phyloP scores from a whole-genome alignment of 208 protist species.

The Acanthamoeba royreba region DNA sequence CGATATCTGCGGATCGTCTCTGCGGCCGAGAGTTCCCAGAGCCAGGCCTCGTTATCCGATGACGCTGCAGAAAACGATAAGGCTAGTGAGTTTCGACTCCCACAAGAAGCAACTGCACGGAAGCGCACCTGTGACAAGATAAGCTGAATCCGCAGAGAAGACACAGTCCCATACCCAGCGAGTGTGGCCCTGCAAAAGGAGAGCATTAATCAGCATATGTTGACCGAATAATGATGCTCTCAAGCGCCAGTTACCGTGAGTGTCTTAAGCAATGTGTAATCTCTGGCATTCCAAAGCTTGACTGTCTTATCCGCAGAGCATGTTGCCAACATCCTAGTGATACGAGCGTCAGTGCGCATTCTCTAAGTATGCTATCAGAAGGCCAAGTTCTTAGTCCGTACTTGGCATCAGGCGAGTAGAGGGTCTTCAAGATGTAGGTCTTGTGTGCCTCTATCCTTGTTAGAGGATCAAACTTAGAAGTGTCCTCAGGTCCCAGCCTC shows the following conservation, averaged over 20 bases:
- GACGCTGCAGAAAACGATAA: slow-evolving; percentile 63
- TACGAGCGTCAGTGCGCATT: neutral
- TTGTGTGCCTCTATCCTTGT: slow-evolving; percentile 73
- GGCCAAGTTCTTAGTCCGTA: neutral
- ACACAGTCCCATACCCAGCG: slow-evolving; percentile 89
- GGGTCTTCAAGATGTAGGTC: slow-evolving; percentile 79
- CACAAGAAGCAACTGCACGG: neutral
- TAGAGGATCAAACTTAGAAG: slow-evolving; percentile 39
- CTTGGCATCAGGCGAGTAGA: slow-evolving; percentile 79
- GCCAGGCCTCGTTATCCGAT: slow-evolving; percentile 78
- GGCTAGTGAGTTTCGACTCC: neutral
- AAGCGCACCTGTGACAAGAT: slow-evolving; percentile 81
- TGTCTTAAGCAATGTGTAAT: slow-evolving; percentile 61
- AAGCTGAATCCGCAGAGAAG: slow-evolving; percentile 85
- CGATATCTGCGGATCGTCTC: slow-evolving; percentile 79
- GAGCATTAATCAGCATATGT: too few relatives aligned
- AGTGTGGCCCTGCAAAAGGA: slow-evolving; percentile 68
- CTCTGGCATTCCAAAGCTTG: slow-evolving; percentile 80
- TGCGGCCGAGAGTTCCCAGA: slow-evolving; percentile 84
- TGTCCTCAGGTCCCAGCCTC: slow-evolving; percentile 60
- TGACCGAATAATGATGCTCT: slow-evolving; percentile 48
- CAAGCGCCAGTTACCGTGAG: neutral
- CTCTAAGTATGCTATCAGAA: neutral
- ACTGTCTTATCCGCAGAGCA: slow-evolving; percentile 83
- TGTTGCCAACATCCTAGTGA: slow-evolving; percentile 78